Evolutionary conservation across 306 rosid genomes (phyloP).

Genomic region (Potentilla sterilis): DNA sequence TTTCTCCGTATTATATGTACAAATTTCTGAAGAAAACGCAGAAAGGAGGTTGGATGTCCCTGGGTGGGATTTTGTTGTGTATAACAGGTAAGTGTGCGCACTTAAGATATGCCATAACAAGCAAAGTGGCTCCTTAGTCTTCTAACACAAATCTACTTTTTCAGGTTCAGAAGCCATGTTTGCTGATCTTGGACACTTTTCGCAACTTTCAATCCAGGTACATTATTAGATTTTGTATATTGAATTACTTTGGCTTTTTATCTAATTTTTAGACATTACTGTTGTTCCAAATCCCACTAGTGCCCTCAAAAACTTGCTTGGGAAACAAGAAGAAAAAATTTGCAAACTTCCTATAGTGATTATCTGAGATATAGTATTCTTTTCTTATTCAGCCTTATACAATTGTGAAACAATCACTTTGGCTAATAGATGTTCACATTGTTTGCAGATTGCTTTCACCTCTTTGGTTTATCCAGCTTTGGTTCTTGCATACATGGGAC

Average conservation of each 20-base stretch:
- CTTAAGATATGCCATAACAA: slow-evolving; percentile 17
- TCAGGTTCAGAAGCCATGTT: slow-evolving; percentile 98
- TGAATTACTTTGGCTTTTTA: background rate
- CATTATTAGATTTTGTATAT: background rate
- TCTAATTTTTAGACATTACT: background rate
- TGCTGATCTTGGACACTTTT: slow-evolving; percentile 98
- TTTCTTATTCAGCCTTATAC: background rate
- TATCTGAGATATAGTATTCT: background rate
- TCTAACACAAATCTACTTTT: slow-evolving; percentile 18
- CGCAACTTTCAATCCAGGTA: slow-evolving; percentile 90
- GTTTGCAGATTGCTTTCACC: slow-evolving; percentile 92
- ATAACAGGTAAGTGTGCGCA: slow-evolving; percentile 59
- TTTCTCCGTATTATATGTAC: slow-evolving; percentile 73
- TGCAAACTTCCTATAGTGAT: background rate
- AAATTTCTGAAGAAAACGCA: slow-evolving; percentile 65
- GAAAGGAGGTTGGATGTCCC: slow-evolving; percentile 79
- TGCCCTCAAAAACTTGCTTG: background rate
- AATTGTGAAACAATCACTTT: slow-evolving; percentile 23
- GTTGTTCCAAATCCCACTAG: background rate
- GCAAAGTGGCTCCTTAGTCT: slow-evolving; percentile 10
- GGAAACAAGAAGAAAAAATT: slow-evolving; percentile 2
- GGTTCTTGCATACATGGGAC: slow-evolving; percentile 97
- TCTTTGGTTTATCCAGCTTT: slow-evolving; percentile 87
- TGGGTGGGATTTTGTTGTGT: slow-evolving; percentile 89
- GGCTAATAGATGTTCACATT: slow-evolving; percentile 25